Base-by-base conservation (phyloP, 495 filamentous ascomycete species). In the Penicillium cataractarum region DNA sequence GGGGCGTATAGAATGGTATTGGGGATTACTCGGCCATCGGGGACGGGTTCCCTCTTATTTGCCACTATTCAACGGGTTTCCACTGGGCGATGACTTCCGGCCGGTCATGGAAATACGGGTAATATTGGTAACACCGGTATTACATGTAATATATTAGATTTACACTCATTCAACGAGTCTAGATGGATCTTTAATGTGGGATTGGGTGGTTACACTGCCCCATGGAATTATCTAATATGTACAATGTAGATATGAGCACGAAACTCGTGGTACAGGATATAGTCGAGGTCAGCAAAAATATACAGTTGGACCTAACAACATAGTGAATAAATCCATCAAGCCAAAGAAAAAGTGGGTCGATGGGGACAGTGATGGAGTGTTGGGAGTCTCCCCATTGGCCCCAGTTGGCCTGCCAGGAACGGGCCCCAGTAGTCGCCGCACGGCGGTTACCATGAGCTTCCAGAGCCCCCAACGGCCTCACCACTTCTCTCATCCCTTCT, bases 381-480 rank as follows among this genome's bases (percentile, higher is more conserved):
- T 60, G 58, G 58, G 58, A 52, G 33, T 5, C 22, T 42, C 5
- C 49, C 35, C 37, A 60, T 60, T 60, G 58, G 58, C 17, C 2
- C 2, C 4, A 12, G 6, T 4, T 13, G 12, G 49, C 37, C 32
- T 60, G 49, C 48, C 58, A 60, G 58, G 58, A 42, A 54, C 55
- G 55, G 40, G 39, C 40, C 33, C 37, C 33, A 22, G 44, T 50
- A 37, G 42, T 51, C 37, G 31, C 46, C 24, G 53, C 22, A 55
- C 60, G 53, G 46, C 50, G 46, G 21, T 27, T 55, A 44, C 55
- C 42, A 57, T 52, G 54, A 48, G 26, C 59, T 29, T 54, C 46
- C 35, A 55, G 40, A 53, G 60, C 58, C 66, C 64, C 64, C 66
- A 69, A 69, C 66, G 58, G 51, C 53, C 58, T 59, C 64, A 63